Conservation (phyloP, 2,329 filamentous ascomycete species). For the Pseudonectria foliicola region DNA sequence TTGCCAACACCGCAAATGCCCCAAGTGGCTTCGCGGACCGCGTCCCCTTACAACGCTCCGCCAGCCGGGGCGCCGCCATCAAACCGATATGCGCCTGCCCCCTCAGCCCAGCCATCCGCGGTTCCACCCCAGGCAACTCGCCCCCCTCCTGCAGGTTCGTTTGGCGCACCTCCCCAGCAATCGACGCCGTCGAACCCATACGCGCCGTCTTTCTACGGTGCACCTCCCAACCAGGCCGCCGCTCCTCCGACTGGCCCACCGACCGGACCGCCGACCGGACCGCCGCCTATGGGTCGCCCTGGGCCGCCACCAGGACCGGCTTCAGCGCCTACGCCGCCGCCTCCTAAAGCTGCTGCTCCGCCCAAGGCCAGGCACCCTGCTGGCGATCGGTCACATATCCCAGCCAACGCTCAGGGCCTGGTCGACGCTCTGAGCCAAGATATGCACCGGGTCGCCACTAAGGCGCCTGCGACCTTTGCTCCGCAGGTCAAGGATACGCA, state of each 20-base stretch:
- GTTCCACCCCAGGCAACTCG: constrained; percentile 37
- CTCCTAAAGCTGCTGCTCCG: constrained; percentile 40
- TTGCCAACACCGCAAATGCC: constrained; percentile 51
- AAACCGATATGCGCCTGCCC: constrained; percentile 68
- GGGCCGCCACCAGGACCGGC: constrained; percentile 23
- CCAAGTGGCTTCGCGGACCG: constrained; percentile 61
- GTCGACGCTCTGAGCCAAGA: constrained; percentile 76
- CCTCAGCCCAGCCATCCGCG: constrained; percentile 42
- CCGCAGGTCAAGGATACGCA: constrained; percentile 89
- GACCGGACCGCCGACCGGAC: constrained; percentile 30
- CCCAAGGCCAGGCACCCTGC: constrained; percentile 64
- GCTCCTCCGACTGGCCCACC: constrained; percentile 35
- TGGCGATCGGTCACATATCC: constrained; percentile 87
- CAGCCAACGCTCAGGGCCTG: constrained; percentile 64
- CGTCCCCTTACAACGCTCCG: constrained; percentile 81
- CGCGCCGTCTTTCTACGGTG: constrained; percentile 48
- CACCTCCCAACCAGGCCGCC: constrained; percentile 28
- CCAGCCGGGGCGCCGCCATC: constrained; percentile 62
- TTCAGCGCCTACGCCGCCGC: constrained; percentile 34
- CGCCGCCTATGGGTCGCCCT: constrained; percentile 25
- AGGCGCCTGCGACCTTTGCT: constrained; percentile 80
- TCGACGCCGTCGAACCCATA: constrained; percentile 47
- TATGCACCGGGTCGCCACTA: constrained; percentile 79
- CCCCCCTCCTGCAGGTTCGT: constrained; percentile 39
- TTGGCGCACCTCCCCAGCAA: constrained; percentile 41